Base-by-base conservation (phyloP, 2,329 filamentous ascomycete species). In the Penicillium italicum region DNA sequence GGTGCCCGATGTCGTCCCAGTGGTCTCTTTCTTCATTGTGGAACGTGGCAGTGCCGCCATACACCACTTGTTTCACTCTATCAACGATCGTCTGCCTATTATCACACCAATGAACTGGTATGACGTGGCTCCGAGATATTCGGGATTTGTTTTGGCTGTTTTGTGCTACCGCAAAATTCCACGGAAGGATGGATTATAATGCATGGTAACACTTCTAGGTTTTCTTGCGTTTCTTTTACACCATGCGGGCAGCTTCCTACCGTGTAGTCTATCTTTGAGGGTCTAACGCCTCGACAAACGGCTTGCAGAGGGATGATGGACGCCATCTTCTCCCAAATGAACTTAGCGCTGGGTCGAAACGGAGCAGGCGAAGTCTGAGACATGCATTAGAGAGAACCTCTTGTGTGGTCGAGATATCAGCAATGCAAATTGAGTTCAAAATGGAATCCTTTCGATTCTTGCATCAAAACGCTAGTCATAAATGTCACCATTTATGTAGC, bases 11-110 rank as follows among this genome's bases (percentile, higher is more conserved):
- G 44, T 53, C 38, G 24, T 28, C 54, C 30, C 16, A 22, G 33
- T 36, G 33, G 28, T 11, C 5, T 34, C 16, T 51, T 40, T 14
- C 9, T 40, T 40, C 12, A 36, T 30, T 38, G 34, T 47, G 18
- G 43, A 43, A 33, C 34, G 24, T 41, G 37, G 37, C 56, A 52
- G 33, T 50, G 51, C 50, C 49, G 60, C 52, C 36, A 14, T 24
- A 12, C 18, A n/a, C 22, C 30, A 50, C 34, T 47, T 53, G 55
- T 60, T 47, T 53, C 51, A 57, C 36, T 43, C 50, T 42, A 50
- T 47, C 24, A 38, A 48, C 30, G 43, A 59, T 55, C 51, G 34
- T 50, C 18, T 30, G 42, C 7, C 5, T 20, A 18, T 12, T 6
- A 34, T 45, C 22, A 18, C 36, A 51, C 16, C 30, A 26, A 33